phyloP scores from a whole-genome alignment of 1,284 basidiomycete genomes.

The Trichosporon sp. region DNA sequence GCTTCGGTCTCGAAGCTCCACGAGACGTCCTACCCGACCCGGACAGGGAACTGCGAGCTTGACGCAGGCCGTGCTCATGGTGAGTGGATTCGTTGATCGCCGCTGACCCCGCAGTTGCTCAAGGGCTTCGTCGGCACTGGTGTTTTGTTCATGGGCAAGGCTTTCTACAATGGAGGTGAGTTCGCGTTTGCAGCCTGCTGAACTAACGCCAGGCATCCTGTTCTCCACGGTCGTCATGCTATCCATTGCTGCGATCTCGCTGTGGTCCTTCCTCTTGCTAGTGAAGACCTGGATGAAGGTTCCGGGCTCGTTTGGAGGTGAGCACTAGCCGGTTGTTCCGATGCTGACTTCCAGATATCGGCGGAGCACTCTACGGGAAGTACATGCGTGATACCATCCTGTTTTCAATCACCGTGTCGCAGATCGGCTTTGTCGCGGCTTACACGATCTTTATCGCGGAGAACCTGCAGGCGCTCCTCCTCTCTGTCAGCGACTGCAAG shows the following conservation, averaged over 20 bases:
- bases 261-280: constrained; percentile 92
- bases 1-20: constrained; percentile 53
- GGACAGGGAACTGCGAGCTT: constrained; percentile 80
- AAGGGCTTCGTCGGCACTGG: constrained; percentile 98
- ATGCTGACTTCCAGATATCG: constrained; percentile 67
- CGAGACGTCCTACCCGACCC: constrained; percentile 58
- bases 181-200: background rate
- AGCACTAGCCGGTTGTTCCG: constrained; percentile 34
- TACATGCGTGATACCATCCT: constrained; percentile 92
- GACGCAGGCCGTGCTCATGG: constrained; percentile 87
- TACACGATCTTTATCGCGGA: constrained; percentile 97
- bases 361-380: constrained; percentile 85
- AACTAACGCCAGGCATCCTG: constrained; percentile 64
- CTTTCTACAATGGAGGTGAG: constrained; percentile 85
- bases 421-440: constrained; percentile 70
- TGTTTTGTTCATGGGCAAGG: constrained; percentile 93
- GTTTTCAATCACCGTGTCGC: constrained; percentile 82
- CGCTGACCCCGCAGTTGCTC: constrained; percentile 64
- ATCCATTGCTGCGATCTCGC: constrained; percentile 80
- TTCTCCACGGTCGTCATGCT: constrained; percentile 82
- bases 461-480: constrained; percentile 84
- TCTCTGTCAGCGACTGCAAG: constrained; percentile 79
- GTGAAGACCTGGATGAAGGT: constrained; percentile 87
- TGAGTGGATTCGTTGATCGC: constrained; percentile 51
- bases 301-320: constrained; percentile 89